Conservation (phyloP, 805 yeast genomes). For the Teunomyces cretensis region DNA sequence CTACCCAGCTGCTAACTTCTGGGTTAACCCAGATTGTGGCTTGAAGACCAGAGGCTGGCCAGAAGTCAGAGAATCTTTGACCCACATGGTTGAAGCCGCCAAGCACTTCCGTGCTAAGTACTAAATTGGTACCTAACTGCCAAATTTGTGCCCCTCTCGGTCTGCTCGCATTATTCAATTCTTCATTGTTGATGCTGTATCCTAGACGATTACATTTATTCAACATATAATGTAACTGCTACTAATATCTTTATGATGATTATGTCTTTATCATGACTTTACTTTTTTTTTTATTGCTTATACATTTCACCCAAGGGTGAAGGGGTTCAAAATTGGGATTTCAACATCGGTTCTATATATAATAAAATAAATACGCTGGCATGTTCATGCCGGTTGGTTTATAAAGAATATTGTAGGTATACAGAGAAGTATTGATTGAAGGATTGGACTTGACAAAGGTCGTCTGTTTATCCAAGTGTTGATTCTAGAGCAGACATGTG, state of each 20-base stretch:
- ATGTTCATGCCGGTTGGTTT: background rate
- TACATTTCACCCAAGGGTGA: conserved; percentile 11
- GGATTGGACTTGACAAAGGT: too few species aligned
- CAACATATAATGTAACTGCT: conserved; percentile 47
- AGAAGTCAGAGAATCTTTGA: conserved; percentile 91
- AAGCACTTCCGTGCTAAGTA: conserved; percentile 70
- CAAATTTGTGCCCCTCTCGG: conserved; percentile 3
- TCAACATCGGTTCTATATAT: conserved; percentile 45
- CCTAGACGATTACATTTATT: conserved; percentile 42
- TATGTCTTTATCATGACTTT: conserved; percentile 19
- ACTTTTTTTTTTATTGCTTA: conserved; percentile 14
- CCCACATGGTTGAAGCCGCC: conserved; percentile 99
- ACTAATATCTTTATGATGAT: conserved; percentile 7
- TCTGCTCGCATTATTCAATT: conserved; percentile 40
- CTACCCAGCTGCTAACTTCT: conserved; percentile 96
- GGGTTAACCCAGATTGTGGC: conserved; percentile 99
- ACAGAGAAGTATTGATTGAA: too few species aligned
- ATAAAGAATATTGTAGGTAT: background rate
- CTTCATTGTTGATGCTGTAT: conserved; percentile 40
- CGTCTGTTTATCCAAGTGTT: too few species aligned
- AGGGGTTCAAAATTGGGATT: conserved; percentile 47
- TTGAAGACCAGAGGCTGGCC: conserved; percentile 99
- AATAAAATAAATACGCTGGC: conserved; percentile 3
- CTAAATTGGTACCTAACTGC: conserved; percentile 16
- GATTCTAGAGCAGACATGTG: too few species aligned